Evolutionary conservation across 345 rosid species (phyloP).

Genomic region (Eucalyptus sp.): DNA sequence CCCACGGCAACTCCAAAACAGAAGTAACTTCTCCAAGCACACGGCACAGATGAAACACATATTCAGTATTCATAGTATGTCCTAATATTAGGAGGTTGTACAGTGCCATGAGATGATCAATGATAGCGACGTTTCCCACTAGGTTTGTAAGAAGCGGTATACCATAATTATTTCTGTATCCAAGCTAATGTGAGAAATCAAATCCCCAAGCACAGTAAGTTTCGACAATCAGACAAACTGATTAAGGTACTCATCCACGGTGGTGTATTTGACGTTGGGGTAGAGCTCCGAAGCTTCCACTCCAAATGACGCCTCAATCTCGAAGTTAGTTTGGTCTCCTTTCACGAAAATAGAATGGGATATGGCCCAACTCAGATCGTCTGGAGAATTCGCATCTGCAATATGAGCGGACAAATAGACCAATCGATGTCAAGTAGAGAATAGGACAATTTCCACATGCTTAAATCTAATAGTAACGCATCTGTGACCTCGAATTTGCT

Average conservation of each 20-base stretch:
- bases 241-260: neutral
- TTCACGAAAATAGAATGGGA: neutral
- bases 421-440: neutral
- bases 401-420: neutral
- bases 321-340: neutral
- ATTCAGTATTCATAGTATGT: neutral
- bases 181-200: neutral
- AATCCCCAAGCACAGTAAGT: neutral
- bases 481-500: neutral
- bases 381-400: neutral
- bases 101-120: neutral
- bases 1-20: neutral
- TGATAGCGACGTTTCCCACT: neutral
- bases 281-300: slow-evolving; percentile 4
- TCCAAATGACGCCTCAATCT: neutral
- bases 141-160: neutral
- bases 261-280: neutral
- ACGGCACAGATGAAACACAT: neutral
- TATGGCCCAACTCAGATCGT: neutral
- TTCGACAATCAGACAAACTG: neutral
- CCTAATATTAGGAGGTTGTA: neutral
- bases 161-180: neutral
- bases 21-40: neutral
- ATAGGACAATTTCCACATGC: neutral
- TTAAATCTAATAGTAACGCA: neutral